Conservation (phyloP, 2,329 filamentous ascomycete genomes). For the Paecilomyces variotii region DNA sequence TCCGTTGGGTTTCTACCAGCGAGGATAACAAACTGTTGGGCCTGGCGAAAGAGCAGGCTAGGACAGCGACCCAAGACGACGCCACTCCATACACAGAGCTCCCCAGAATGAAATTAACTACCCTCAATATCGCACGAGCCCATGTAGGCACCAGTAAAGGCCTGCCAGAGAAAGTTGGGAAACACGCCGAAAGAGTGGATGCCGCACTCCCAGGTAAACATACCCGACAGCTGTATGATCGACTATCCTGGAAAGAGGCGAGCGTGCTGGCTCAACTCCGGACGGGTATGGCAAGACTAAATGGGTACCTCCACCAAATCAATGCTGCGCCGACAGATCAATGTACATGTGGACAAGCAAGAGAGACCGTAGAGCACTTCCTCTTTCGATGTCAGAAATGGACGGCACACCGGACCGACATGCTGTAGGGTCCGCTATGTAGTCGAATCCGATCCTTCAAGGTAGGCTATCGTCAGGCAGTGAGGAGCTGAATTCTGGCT, state of each 20-base stretch:
- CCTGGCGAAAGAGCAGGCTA: slow-evolving; percentile 15
- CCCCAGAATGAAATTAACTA: slow-evolving; percentile 17
- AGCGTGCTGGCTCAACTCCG: slow-evolving; percentile 20
- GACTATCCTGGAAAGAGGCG: slow-evolving; percentile 16
- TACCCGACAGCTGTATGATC: slow-evolving; percentile 12
- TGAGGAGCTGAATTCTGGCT: too few species aligned
- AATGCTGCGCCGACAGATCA: slow-evolving; percentile 4
- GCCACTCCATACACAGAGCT: slow-evolving; percentile 7
- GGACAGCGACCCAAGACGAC: slow-evolving; percentile 12
- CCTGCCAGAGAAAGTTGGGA: slow-evolving; percentile 15
- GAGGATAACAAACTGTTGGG: slow-evolving; percentile 10
- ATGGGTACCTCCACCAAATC: slow-evolving; percentile 15
- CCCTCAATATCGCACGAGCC: slow-evolving; percentile 15
- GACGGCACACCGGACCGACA: slow-evolving; percentile 9
- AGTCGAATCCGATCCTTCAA: too few species aligned
- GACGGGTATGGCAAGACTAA: slow-evolving; percentile 23
- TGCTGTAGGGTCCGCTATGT: too few species aligned
- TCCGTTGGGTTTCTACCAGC: slow-evolving; percentile 12
- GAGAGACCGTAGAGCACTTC: slow-evolving; percentile 21
- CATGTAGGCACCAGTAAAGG: slow-evolving; percentile 10
- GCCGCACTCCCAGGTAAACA: slow-evolving; percentile 20
- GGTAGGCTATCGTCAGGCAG: too few species aligned
- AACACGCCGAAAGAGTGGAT: slow-evolving; percentile 17
- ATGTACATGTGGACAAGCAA: slow-evolving; percentile 12
- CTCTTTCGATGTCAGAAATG: slow-evolving; percentile 20